Evolutionary conservation across 768 basidiomycete species (phyloP).

Genomic region (Antrodiella citrinella): DNA sequence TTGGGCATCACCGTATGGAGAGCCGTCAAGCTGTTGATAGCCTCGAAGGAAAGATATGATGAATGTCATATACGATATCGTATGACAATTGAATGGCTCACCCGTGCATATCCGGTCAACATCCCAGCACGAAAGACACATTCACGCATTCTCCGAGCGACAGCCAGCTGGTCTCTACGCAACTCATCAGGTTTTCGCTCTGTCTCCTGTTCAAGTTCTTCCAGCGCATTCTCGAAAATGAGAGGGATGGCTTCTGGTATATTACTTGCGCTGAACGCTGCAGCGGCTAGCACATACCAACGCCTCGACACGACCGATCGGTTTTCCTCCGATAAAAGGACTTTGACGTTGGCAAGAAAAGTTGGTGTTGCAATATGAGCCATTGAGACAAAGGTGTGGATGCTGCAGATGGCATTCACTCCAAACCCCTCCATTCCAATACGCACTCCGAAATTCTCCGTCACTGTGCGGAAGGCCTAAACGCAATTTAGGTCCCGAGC

Average conservation of each 20-base stretch:
- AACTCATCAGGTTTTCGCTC: neutral
- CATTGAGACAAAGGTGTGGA: slow-evolving; percentile 13
- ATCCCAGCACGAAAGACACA: slow-evolving; percentile 55
- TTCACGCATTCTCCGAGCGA: slow-evolving; percentile 53
- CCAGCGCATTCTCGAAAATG: slow-evolving; percentile 43
- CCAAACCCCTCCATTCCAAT: no score
- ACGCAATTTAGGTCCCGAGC: no score
- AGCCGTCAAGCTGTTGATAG: slow-evolving; percentile 49
- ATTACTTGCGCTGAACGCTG: slow-evolving; percentile 53
- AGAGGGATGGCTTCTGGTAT: slow-evolving; percentile 47
- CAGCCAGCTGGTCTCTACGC: slow-evolving; percentile 28
- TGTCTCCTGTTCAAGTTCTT: slow-evolving; percentile 29
- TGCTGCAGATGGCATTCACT: no score
- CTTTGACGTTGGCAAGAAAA: slow-evolving; percentile 37
- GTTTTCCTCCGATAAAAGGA: slow-evolving; percentile 33
- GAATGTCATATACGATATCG: neutral
- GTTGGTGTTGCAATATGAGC: slow-evolving; percentile 29
- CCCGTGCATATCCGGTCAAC: slow-evolving; percentile 50
- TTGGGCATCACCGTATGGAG: slow-evolving; percentile 46
- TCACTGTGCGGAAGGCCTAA: no score
- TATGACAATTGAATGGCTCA: slow-evolving; percentile 17
- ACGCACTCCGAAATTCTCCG: no score
- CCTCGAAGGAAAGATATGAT: slow-evolving; percentile 26
- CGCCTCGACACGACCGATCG: slow-evolving; percentile 30
- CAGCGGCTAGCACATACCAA: slow-evolving; percentile 53